Evolutionary conservation across 106 monocot species (phyloP).

Genomic region (Triglochin maritima): DNA sequence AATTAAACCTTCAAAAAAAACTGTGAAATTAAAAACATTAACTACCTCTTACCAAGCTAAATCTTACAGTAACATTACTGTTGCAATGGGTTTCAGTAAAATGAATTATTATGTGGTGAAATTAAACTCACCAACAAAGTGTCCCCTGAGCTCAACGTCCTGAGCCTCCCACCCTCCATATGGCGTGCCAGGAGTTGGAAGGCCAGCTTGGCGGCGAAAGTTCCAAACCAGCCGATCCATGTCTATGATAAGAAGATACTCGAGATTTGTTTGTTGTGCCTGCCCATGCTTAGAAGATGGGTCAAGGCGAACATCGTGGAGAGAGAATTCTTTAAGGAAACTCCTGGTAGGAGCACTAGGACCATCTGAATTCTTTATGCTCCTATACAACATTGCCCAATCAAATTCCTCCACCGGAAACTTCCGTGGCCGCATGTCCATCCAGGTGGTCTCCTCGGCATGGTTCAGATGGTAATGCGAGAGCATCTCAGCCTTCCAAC

Average conservation of each 20-base stretch:
- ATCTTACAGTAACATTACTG: too few relatives aligned
- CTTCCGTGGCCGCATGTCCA: slow-evolving; percentile 55
- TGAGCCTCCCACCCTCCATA: slow-evolving; percentile 89
- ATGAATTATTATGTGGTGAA: too few relatives aligned
- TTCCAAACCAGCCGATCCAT: slow-evolving; percentile 72
- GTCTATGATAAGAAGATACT: slow-evolving; percentile 76
- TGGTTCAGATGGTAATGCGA: slow-evolving; percentile 43
- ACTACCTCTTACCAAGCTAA: too few relatives aligned
- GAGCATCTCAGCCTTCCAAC: slow-evolving; percentile 27
- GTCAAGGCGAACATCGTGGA: slow-evolving; percentile 71
- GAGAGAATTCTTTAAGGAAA: slow-evolving; percentile 59
- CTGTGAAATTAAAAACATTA: too few relatives aligned
- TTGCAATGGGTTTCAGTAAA: too few relatives aligned
- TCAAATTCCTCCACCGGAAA: slow-evolving; percentile 38
- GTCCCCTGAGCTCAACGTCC: slow-evolving; percentile 59
- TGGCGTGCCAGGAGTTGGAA: slow-evolving; percentile 39
- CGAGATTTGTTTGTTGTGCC: slow-evolving; percentile 84
- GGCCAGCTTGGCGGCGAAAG: slow-evolving; percentile 64
- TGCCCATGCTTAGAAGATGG: slow-evolving; percentile 45
- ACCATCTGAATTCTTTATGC: slow-evolving; percentile 20
- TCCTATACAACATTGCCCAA: slow-evolving; percentile 65
- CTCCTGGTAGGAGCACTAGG: slow-evolving; percentile 7
- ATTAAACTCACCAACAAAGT: slow-evolving; percentile 62
- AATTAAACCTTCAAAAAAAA: too few relatives aligned
- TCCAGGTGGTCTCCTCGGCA: slow-evolving; percentile 53